Base-by-base conservation (phyloP, 805 yeast genomes). In the Barnettozyma pratensis region DNA sequence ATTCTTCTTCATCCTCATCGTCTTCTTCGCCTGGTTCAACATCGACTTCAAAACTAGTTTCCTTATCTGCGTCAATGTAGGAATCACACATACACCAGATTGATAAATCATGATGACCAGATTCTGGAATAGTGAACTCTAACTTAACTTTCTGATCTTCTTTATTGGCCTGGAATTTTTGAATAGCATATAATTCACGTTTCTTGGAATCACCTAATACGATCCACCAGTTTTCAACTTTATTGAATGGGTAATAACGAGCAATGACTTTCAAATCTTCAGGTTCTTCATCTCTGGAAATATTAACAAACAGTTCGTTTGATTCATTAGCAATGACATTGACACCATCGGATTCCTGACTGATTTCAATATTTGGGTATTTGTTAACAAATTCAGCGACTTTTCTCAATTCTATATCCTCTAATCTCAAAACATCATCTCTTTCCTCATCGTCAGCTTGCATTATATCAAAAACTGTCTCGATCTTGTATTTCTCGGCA, bases 41-140 rank as follows among this genome's bases (percentile, higher is more conserved):
- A 4, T 74, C 70, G 4, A 83, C 60, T 28, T 74, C 77, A 43
- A 85, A 70, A 9, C 71, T 64, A 27, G 83, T 75, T 67, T 92
- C 96, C 63, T 87, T 87, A 62, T 92, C 99, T 3, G 90, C 95
- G 61, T 91, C 98, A n/a, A 88, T 60, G 58, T 91, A 92, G 0
- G 96, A 83, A 59, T 91, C 97, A 67, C 97, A 86, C 62, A 91
- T 78, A 60, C 92, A 82, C 96, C 96, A 91, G 1, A 89, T 69
- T 0, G 82, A 77, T 28, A 91, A 65, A 14, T 73, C 61, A 47
- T 83, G 86, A 5, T 70, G 62, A 0, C 96, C 97, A 4, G 77
- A 63, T 4, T 67, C 72, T 0, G 87, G 81, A 8, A 88, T 58
- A 0, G 79, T 69, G 51, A 87, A 78, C 29, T 74, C 76, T 40